A percentile compares a stretch with the other conserved stretches of the same genome.
Conservation (phyloP, 2,329 filamentous ascomycete species). For the Pezicula radicicola region DNA sequence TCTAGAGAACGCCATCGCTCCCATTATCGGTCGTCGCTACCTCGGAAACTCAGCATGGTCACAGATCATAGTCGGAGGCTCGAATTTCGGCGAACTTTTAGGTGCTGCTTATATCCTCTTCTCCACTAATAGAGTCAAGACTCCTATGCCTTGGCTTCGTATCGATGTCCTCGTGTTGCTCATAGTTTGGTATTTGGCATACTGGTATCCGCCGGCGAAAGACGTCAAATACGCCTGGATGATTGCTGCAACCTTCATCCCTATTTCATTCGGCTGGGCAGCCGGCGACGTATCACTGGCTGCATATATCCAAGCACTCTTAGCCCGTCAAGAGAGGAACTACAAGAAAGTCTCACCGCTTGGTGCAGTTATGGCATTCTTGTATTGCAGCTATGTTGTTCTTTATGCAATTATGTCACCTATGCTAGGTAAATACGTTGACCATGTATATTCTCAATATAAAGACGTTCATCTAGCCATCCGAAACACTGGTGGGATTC, state of each 20-base stretch:
- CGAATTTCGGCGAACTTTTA: conserved; percentile 46
- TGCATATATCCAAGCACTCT: conserved; percentile 47
- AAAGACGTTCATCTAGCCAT: conserved; percentile 38
- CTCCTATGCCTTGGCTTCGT: conserved; percentile 48
- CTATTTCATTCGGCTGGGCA: conserved; percentile 47
- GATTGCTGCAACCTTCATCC: conserved; percentile 41
- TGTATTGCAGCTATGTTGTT: conserved; percentile 47
- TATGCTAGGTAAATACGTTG: conserved; percentile 42
- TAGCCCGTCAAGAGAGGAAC: conserved; percentile 38
- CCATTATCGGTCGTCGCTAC: conserved; percentile 42
- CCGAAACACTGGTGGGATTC: conserved; percentile 41
- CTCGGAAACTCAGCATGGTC: conserved; percentile 45
- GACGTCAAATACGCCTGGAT: conserved; percentile 44
- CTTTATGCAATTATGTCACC: conserved; percentile 42
- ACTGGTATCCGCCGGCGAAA: conserved; percentile 37
- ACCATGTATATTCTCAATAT: conserved; percentile 34
- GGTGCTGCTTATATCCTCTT: conserved; percentile 46
- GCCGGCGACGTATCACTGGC: conserved; percentile 49
- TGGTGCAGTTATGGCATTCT: conserved; percentile 48
- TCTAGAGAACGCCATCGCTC: conserved; percentile 45
- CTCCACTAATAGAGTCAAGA: conserved; percentile 43
- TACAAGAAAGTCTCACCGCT: conserved; percentile 44
- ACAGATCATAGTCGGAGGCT: conserved; percentile 48
- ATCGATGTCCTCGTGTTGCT: conserved; percentile 42
- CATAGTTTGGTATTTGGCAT: conserved; percentile 46